Percentiles rank a stretch among this genome's conserved stretches.
These are phyloP conservation scores for Pachysolen tannophilus DNA, from an alignment of 805 yeast genomes.

Conservation along the genomic window DNA sequence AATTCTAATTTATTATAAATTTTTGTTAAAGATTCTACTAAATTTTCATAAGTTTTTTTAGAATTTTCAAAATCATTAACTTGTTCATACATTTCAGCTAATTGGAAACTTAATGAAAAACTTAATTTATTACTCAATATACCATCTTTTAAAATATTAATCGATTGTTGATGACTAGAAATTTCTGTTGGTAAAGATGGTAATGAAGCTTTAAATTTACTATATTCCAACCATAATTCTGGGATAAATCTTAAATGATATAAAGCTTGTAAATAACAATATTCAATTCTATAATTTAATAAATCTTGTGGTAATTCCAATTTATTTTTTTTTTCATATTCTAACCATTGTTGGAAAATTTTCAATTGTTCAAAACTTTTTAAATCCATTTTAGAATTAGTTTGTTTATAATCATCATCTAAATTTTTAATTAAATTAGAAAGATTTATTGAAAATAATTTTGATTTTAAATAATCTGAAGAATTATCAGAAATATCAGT, in stretches of 20 bases:
- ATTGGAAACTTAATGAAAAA: slow-evolving; percentile 52
- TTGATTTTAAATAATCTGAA: slow-evolving; percentile 78
- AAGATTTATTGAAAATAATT: slow-evolving; percentile 71
- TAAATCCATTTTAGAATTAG: slow-evolving; percentile 11
- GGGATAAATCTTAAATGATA: slow-evolving; percentile 56
- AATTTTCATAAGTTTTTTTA: slow-evolving; percentile 36
- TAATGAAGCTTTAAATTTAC: slow-evolving; percentile 21
- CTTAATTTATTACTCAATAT: slow-evolving; percentile 62
- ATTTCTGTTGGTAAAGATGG: slow-evolving; percentile 2
- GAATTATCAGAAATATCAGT: slow-evolving; percentile 61
- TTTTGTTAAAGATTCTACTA: slow-evolving; percentile 38
- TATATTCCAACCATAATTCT: slow-evolving; percentile 68
- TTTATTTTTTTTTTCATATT: slow-evolving; percentile 70
- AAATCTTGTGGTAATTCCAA: slow-evolving; percentile 46
- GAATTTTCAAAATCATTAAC: slow-evolving; percentile 44
- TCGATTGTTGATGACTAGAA: slow-evolving; percentile 10
- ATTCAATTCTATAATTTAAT: slow-evolving; percentile 51
- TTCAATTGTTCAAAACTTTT: slow-evolving; percentile 33
- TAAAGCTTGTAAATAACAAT: slow-evolving; percentile 66
- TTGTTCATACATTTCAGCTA: slow-evolving; percentile 64
- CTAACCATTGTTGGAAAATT: slow-evolving; percentile 68
- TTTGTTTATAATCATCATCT: slow-evolving; percentile 25
- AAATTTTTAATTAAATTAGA: slow-evolving; percentile 46
- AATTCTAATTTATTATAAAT: slow-evolving; percentile 23
- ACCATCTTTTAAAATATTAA: slow-evolving; percentile 46